Evolutionary conservation across 202 grass and related monocot genomes (phyloP).

Genomic region (Carex arenaria): DNA sequence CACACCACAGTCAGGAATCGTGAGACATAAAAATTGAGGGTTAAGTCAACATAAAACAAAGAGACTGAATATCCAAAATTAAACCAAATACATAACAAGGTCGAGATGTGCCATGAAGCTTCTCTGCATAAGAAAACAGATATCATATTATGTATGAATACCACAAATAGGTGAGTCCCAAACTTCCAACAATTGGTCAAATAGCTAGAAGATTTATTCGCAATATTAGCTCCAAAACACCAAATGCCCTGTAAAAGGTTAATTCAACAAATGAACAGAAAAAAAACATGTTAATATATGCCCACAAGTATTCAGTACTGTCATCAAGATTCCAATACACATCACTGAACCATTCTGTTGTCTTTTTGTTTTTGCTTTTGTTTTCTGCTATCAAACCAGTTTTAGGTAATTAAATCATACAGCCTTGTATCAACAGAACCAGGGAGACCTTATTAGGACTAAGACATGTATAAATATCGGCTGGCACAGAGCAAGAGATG

Average conservation of each 20-base stretch:
- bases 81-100: constrained; percentile 19
- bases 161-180: constrained; percentile 85
- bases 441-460: neutral
- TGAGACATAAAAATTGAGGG: constrained; percentile 22
- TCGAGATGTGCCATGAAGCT: constrained; percentile 5
- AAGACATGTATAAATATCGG: neutral
- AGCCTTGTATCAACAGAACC: neutral
- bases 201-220: constrained; percentile 40
- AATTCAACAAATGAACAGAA: constrained; percentile 37
- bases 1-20: constrained; percentile 6
- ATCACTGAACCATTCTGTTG: neutral
- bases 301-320: neutral
- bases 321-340: neutral
- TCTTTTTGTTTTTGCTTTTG: neutral
- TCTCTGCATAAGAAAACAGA: constrained; percentile 29
- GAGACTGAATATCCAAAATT: constrained; percentile 15
- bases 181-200: constrained; percentile 95
- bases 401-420: constrained; percentile 7
- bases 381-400: neutral
- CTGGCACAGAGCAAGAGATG: neutral
- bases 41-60: constrained; percentile 21
- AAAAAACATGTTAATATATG: constrained; percentile 37
- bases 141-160: constrained; percentile 10
- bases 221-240: constrained; percentile 87
- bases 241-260: constrained; percentile 73